Evolutionary conservation across 257 asterid genomes (phyloP).

Genomic region (Penstemon newberryi): DNA sequence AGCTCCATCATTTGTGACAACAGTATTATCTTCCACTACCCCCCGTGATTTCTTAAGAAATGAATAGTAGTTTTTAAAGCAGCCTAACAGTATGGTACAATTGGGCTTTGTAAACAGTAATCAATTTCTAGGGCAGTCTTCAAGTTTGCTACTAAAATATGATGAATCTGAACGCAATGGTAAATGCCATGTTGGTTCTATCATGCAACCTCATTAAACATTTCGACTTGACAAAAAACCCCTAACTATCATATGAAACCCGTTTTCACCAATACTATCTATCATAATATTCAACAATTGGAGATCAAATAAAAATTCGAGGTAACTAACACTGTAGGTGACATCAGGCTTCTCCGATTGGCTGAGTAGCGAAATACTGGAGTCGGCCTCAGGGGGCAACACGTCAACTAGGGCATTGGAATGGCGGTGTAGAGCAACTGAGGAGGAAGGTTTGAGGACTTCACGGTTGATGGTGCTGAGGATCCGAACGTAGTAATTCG

Average conservation of each 20-base stretch:
- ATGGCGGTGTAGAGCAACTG: conserved; percentile 81
- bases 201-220: not conserved
- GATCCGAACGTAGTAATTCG: conserved; percentile 75
- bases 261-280: not conserved
- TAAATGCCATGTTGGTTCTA: not conserved
- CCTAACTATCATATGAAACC: conserved; percentile 27
- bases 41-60: not conserved
- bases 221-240: conserved; percentile 18
- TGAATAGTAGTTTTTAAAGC: not conserved
- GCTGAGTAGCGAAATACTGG: conserved; percentile 77
- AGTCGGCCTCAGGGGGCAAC: conserved; percentile 83
- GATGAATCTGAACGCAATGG: not conserved
- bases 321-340: conserved; percentile 53
- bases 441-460: conserved; percentile 75
- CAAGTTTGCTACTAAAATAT: not conserved
- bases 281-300: not conserved
- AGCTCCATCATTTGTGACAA: conserved; percentile 34
- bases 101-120: not conserved
- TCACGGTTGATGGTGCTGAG: conserved; percentile 78
- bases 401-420: conserved; percentile 83
- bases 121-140: not conserved
- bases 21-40: not conserved
- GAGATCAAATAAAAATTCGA: not conserved
- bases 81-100: not conserved
- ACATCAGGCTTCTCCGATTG: conserved; percentile 89